Evolutionary conservation across 345 rosid genomes (phyloP), one percentile per base, ranked within the genome.

Genomic region (Linum tenue): DNA sequence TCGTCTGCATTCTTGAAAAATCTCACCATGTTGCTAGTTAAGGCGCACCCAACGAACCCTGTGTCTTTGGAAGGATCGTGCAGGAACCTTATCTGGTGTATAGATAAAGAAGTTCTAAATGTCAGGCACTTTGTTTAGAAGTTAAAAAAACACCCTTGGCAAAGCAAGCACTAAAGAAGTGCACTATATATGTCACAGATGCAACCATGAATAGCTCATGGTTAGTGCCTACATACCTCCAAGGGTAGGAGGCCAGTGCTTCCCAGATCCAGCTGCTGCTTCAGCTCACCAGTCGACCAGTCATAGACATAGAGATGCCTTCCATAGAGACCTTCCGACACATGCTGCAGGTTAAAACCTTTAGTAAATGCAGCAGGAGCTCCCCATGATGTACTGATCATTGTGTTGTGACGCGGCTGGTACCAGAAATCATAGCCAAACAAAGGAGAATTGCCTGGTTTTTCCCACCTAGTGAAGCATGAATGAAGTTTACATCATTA

Each of bases 341-440:
- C 87, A 22, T 92, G 80, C 72, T 92, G 90, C 55, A 64, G 88
- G 76, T 90, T 55, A 55, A 92, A 90, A 12, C 98, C 98, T 78
- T 83, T 79, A 41, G 82, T 66, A 64, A 90, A 92, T 41, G 97
- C 97, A 37, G 82, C 72, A 39, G 98, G 98, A 66, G 98, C 98
- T 53, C 97, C 98, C 88, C 91, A 92, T 6, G 98, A 85, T 55
- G 98, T 73, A 78, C 98, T 85, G 68, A 90, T 90, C 97, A 90
- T 90, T 1, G 88, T 90, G 72, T 88, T 85, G 78, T 86, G 96
- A 12, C 82, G 91, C 15, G 97, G 96, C 67, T 92, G 97, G 81
- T 92, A 90, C 98, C 97, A 90, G 64, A 82, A 92, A 80, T 92
- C 98, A 76, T 86, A 90, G 42, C 97, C 94, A 73, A 83, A 92